phyloP scores from a whole-genome alignment of 176 grass and related monocot species.

The Cymbopogon citratus region DNA sequence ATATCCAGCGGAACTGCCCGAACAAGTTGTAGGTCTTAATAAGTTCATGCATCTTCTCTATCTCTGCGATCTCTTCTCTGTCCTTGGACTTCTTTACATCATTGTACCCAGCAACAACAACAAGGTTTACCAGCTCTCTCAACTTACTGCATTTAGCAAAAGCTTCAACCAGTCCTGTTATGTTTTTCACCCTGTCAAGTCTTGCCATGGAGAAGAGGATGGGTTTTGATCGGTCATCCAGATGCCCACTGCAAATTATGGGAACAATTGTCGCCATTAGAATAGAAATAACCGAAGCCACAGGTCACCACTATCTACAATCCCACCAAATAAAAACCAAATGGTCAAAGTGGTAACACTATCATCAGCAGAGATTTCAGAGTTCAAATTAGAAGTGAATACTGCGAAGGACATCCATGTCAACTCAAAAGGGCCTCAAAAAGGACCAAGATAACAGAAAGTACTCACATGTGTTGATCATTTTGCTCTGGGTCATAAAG shows the following conservation, averaged over 20 bases:
- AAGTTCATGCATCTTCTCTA: slow-evolving; percentile 88
- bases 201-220: slow-evolving; percentile 98
- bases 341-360: neutral
- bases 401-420: neutral
- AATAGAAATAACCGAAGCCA: neutral
- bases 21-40: slow-evolving; percentile 66
- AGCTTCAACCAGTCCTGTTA: slow-evolving; percentile 83
- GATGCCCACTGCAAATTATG: slow-evolving; percentile 53
- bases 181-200: slow-evolving; percentile 87
- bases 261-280: slow-evolving; percentile 4
- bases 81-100: slow-evolving; percentile 74
- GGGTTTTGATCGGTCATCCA: slow-evolving; percentile 83
- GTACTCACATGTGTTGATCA: slow-evolving; percentile 81
- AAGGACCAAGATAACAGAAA: neutral
- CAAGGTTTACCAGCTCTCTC: slow-evolving; percentile 77
- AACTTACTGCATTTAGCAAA: slow-evolving; percentile 53
- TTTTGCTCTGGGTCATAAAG: slow-evolving; percentile 81
- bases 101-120: slow-evolving; percentile 74
- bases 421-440: neutral
- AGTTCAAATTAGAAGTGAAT: neutral
- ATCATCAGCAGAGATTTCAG: neutral
- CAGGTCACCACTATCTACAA: neutral
- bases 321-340: neutral
- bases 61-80: slow-evolving; percentile 81
- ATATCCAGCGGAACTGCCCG: slow-evolving; percentile 92